A percentile compares a stretch with the other conserved stretches of the same genome.
These are phyloP conservation scores for Pythium chondricola DNA, from an alignment of 352 stramenopile species.

Conservation along the genomic window DNA sequence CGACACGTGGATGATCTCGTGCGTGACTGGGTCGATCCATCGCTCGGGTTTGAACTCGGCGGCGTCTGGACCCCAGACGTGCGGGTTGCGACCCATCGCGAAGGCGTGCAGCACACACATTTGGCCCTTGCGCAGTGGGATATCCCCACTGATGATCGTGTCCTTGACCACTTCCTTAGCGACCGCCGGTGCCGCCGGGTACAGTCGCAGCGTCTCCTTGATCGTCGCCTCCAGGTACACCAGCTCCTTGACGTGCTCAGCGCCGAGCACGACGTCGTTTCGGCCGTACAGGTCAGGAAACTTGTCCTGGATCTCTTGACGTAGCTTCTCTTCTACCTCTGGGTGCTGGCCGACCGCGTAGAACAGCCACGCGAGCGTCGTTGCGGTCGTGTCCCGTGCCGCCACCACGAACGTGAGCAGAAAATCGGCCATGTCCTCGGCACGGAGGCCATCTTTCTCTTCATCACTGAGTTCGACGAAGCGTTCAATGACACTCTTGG, in stretches of 20 bases:
- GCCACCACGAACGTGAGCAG: constrained; percentile 62
- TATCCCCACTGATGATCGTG: constrained; percentile 31
- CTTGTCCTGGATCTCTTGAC: constrained; percentile 29
- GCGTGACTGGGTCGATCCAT: constrained; percentile 26
- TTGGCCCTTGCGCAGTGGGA: constrained; percentile 20
- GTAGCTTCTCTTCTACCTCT: constrained; percentile 34
- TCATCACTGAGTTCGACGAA: constrained; percentile 10
- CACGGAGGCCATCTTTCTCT: constrained; percentile 20
- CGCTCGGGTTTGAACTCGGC: constrained; percentile 57
- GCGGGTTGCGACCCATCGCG: constrained; percentile 22
- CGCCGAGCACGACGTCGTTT: constrained; percentile 17
- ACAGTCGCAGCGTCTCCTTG: constrained; percentile 56
- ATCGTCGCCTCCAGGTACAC: constrained; percentile 56
- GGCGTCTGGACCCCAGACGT: constrained; percentile 44
- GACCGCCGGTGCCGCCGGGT: constrained; percentile 55
- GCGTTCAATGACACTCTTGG: too few relatives aligned
- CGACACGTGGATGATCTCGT: constrained; percentile 3
- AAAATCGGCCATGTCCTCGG: constrained; percentile 61
- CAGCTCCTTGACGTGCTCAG: constrained; percentile 44
- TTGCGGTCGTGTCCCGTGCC: constrained; percentile 71
- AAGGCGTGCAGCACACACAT: constrained; percentile 22
- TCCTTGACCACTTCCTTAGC: constrained; percentile 45
- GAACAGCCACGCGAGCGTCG: constrained; percentile 65
- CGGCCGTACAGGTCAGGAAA: constrained; percentile 22
- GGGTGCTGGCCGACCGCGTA: constrained; percentile 61